Evolutionary conservation across 202 grass and related monocot genomes (phyloP).

Genomic region (Carex arenaria): DNA sequence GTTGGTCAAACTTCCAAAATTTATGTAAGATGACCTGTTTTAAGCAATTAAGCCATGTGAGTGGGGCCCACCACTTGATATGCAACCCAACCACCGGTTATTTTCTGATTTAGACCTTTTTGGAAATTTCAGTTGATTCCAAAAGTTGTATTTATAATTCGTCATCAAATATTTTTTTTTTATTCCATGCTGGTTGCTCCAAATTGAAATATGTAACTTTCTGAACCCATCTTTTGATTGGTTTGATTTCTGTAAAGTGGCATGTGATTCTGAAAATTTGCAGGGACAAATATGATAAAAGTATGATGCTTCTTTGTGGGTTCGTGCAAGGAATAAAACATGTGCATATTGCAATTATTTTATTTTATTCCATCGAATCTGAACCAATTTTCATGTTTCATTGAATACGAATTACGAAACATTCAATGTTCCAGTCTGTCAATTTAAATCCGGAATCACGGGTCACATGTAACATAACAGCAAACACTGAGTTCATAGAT

Average conservation of each 20-base stretch:
- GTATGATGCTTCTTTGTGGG: background rate
- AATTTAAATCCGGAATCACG: background rate
- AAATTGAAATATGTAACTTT: background rate
- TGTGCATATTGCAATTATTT: conserved; percentile 8
- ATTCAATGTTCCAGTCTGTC: conserved; percentile 27
- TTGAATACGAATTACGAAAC: conserved; percentile 4
- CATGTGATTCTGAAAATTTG: background rate
- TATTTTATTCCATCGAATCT: conserved; percentile 16
- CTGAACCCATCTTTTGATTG: background rate
- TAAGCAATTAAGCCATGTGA: background rate
- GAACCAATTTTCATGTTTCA: background rate
- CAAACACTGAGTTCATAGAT: background rate
- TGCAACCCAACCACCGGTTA: background rate
- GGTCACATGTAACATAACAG: background rate
- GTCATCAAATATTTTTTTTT: background rate
- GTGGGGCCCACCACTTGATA: conserved; percentile 7
- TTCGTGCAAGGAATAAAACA: background rate
- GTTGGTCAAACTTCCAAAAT: background rate
- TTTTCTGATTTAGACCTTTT: conserved; percentile 5
- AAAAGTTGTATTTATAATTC: background rate
- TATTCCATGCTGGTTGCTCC: background rate
- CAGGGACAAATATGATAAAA: background rate
- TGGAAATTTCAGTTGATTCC: background rate
- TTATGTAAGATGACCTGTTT: background rate
- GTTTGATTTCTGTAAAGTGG: background rate